These are phyloP conservation scores for Aspergillus coremiiformis DNA, from an alignment of 495 filamentous ascomycete species.

Conservation along the genomic window DNA sequence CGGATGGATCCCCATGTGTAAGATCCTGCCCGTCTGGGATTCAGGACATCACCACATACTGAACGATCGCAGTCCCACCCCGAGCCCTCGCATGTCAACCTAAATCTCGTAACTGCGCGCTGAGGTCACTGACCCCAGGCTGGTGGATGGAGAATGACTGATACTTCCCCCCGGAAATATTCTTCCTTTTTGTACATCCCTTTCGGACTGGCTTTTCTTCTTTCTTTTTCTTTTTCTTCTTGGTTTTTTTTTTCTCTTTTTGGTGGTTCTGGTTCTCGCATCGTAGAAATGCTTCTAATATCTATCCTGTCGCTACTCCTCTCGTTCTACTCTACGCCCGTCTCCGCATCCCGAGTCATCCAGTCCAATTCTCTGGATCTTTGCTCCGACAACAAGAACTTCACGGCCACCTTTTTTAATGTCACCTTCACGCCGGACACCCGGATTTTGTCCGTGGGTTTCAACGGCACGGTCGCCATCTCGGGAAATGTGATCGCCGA, in stretches of 20 bases:
- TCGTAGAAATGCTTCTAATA: neutral
- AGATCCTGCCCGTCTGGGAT: too few species aligned
- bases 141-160: too few species aligned
- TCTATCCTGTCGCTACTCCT: neutral
- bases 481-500: conserved; percentile 66
- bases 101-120: neutral
- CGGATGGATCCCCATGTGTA: too few species aligned
- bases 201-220: neutral
- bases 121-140: neutral
- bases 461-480: conserved; percentile 66
- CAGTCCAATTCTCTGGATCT: conserved; percentile 59
- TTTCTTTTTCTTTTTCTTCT: neutral
- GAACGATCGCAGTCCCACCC: neutral
- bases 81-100: neutral
- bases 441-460: conserved; percentile 53
- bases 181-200: neutral
- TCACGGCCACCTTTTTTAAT: conserved; percentile 63
- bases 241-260: too few species aligned
- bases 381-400: conserved; percentile 58
- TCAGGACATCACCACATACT: too few species aligned
- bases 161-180: neutral
- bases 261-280: neutral
- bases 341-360: conserved; percentile 20
- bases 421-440: conserved; percentile 63
- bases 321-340: neutral